Percentiles rank a stretch among this genome's conserved stretches.
phyloP scores from a whole-genome alignment of 345 rosid species.

The Lepidium sativum region DNA sequence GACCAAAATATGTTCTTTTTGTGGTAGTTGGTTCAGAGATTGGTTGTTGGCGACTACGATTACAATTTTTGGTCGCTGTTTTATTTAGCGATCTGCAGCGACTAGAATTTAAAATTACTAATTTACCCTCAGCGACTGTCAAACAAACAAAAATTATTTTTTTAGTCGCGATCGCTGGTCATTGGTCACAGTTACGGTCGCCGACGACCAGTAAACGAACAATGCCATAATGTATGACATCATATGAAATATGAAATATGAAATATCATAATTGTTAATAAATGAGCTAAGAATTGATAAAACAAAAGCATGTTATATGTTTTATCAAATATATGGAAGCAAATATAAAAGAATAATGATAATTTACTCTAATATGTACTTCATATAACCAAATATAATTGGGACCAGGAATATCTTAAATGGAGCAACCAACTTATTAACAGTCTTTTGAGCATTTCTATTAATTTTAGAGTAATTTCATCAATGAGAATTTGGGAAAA shows the following conservation, averaged over 20 bases:
- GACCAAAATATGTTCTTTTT: no score
- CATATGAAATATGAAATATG: background rate
- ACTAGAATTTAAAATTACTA: no score
- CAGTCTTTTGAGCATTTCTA: background rate
- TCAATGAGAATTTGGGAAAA: background rate
- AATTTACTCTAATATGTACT: conserved; percentile 11
- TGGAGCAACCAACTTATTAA: conserved; percentile 14
- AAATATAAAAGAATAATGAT: conserved; percentile 12
- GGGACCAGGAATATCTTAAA: conserved; percentile 25
- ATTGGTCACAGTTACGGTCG: no score
- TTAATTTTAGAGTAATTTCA: background rate
- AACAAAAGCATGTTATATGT: conserved; percentile 20
- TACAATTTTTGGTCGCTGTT: no score
- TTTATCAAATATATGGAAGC: conserved; percentile 12
- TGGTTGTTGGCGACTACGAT: no score
- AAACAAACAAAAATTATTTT: no score
- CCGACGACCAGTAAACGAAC: no score
- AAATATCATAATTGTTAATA: conserved; percentile 7
- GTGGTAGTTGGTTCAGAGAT: no score
- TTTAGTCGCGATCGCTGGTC: no score
- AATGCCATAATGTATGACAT: no score
- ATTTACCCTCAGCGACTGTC: no score
- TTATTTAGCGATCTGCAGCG: no score
- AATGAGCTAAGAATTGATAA: conserved; percentile 3
- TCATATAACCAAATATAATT: conserved; percentile 2